These are phyloP conservation scores for Coniferiporia weirii DNA, from an alignment of 1,284 basidiomycete genomes.

Conservation along the genomic window DNA sequence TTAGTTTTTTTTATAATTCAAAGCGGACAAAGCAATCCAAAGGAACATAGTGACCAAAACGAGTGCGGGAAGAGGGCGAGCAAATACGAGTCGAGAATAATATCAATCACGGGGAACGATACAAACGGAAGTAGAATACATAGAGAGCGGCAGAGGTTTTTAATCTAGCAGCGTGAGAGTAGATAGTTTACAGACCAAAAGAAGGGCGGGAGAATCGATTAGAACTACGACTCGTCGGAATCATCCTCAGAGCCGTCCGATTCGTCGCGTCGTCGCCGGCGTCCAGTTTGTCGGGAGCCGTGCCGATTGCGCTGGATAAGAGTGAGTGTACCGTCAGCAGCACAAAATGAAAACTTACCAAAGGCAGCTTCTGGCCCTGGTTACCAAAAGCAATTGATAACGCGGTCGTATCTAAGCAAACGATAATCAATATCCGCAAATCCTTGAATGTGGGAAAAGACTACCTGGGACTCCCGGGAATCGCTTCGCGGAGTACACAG, in stretches of 20 bases:
- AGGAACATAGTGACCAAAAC: not conserved
- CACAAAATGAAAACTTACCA: constrained; percentile 44
- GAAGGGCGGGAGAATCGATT: not conserved
- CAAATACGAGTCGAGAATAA: not conserved
- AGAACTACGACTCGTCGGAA: constrained; percentile 41
- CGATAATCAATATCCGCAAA: constrained; percentile 11
- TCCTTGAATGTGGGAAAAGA: not conserved
- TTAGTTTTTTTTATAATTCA: not conserved
- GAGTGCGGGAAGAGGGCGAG: not conserved
- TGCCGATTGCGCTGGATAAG: constrained; percentile 59
- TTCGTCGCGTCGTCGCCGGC: constrained; percentile 44
- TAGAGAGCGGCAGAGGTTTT: not conserved
- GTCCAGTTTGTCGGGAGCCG: constrained; percentile 46
- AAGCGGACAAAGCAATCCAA: not conserved
- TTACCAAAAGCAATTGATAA: constrained; percentile 87
- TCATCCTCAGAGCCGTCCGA: constrained; percentile 44
- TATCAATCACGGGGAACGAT: not conserved
- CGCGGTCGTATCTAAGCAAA: constrained; percentile 69
- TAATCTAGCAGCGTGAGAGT: not conserved
- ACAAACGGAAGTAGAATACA: not conserved
- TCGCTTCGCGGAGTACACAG: constrained; percentile 88
- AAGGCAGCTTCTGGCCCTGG: constrained; percentile 86
- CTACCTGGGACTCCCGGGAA: constrained; percentile 88
- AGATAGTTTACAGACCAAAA: not conserved
- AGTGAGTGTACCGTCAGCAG: constrained; percentile 20